Conservation (phyloP, 192 early-diverging fungal species). For the Linnemannia elongata region DNA sequence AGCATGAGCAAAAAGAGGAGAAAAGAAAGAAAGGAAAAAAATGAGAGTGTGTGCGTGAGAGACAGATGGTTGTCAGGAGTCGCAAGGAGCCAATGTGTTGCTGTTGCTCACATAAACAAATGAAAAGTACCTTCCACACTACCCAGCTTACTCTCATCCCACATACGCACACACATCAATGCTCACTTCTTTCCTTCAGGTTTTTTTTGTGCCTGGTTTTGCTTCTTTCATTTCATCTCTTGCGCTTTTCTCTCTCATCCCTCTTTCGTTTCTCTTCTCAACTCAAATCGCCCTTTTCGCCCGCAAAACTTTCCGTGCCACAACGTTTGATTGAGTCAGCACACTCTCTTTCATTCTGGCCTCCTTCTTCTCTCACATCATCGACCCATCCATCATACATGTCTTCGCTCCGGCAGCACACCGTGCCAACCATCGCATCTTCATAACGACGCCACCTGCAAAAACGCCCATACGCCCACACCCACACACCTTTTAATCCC, state of each 20-base stretch:
- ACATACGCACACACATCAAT: background rate
- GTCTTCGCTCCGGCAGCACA: background rate
- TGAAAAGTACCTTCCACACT: background rate
- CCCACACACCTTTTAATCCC: background rate
- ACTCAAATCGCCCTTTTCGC: background rate
- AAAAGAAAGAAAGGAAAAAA: background rate
- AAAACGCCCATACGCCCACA: background rate
- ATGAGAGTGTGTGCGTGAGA: background rate
- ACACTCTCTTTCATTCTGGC: background rate
- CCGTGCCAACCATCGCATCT: background rate
- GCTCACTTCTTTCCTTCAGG: background rate
- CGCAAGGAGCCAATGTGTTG: background rate
- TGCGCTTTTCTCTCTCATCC: background rate
- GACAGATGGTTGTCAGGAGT: background rate
- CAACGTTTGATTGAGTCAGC: background rate
- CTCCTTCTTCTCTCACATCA: background rate
- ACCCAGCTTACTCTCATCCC: background rate
- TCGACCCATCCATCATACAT: background rate
- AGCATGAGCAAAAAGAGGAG: background rate
- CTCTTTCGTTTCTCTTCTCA: background rate
- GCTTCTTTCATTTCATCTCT: too few relatives aligned
- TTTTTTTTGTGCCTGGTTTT: conserved; percentile 1
- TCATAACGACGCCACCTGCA: background rate
- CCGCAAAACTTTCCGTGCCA: background rate
- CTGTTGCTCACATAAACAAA: background rate